Evolutionary conservation across 352 stramenopile genomes (phyloP).

Genomic region (Pilasporangium apinafurcum): DNA sequence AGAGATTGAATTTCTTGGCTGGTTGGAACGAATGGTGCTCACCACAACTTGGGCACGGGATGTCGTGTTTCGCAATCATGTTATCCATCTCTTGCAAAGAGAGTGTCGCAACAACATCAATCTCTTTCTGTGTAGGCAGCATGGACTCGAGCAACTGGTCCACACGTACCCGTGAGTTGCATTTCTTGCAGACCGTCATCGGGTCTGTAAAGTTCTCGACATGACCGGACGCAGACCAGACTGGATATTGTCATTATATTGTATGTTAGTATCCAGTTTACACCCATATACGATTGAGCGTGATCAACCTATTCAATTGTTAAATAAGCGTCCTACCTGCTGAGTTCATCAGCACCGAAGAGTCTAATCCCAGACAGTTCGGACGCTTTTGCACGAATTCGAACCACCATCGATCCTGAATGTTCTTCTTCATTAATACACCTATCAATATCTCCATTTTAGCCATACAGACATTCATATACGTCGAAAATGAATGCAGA

Average conservation of each 20-base stretch:
- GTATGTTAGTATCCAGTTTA: too few relatives aligned
- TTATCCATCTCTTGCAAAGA: conserved; percentile 54
- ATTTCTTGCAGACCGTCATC: conserved; percentile 95
- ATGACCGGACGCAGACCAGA: conserved; percentile 95
- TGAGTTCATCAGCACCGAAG: conserved; percentile 94
- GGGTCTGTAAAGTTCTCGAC: conserved; percentile 97
- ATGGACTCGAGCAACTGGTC: conserved; percentile 63
- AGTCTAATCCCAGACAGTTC: conserved; percentile 95
- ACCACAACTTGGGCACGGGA: conserved; percentile 55
- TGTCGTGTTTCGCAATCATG: conserved; percentile 32
- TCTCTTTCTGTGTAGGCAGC: conserved; percentile 33
- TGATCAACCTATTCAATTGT: background rate
- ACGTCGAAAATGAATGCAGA: conserved; percentile 1
- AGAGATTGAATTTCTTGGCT: conserved; percentile 96
- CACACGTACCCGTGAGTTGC: conserved; percentile 83
- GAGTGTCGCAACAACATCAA: conserved; percentile 40
- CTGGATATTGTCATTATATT: conserved; percentile 9
- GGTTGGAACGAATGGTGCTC: conserved; percentile 46
- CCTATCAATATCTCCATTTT: conserved; percentile 17
- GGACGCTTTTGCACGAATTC: conserved; percentile 93
- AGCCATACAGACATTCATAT: background rate
- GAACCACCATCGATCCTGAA: conserved; percentile 96
- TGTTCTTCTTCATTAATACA: conserved; percentile 96
- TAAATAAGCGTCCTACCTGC: conserved; percentile 22
- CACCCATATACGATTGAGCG: background rate